phyloP scores from a whole-genome alignment of 441 rosid genomes.

The Metrosideros polymorpha region DNA sequence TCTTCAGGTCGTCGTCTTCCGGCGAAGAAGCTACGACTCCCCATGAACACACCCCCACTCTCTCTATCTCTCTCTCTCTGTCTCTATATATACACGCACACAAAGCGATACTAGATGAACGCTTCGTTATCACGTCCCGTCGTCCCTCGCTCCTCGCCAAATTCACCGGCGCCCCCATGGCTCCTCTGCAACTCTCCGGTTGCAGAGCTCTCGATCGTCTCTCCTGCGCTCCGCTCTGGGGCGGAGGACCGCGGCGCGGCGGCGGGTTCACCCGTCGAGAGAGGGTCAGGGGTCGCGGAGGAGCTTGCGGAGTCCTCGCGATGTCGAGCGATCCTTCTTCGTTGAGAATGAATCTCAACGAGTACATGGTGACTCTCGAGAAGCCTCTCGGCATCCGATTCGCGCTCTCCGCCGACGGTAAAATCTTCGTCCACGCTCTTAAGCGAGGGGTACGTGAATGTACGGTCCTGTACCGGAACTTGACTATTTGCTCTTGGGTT shows the following conservation, averaged over 20 bases:
- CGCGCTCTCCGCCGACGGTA: conserved; percentile 61
- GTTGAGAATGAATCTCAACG: conserved; percentile 70
- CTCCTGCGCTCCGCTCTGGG: conserved; percentile 5
- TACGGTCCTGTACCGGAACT: background rate
- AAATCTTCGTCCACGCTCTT: conserved; percentile 68
- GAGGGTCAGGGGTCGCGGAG: background rate
- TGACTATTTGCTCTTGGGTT: background rate
- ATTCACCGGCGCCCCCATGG: conserved; percentile 12
- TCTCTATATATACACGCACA: background rate
- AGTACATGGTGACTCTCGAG: conserved; percentile 88
- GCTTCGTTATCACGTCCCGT: background rate
- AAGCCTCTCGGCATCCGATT: conserved; percentile 91
- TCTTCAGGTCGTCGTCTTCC: background rate
- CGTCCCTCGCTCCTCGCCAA: background rate
- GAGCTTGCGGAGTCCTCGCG: conserved; percentile 18
- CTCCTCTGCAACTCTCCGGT: conserved; percentile 28
- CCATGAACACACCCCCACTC: background rate
- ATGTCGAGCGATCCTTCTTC: conserved; percentile 35
- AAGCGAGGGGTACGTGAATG: conserved; percentile 53
- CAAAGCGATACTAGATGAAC: rapidly evolving
- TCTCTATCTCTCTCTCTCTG: background rate
- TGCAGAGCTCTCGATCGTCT: conserved; percentile 29
- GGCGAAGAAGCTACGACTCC: background rate
- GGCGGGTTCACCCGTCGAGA: background rate
- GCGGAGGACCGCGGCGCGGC: conserved; percentile 15